Evolutionary conservation across 257 asterid genomes (phyloP), one percentile per base, ranked within the genome.

Genomic region (Galeopsis tetrahit): DNA sequence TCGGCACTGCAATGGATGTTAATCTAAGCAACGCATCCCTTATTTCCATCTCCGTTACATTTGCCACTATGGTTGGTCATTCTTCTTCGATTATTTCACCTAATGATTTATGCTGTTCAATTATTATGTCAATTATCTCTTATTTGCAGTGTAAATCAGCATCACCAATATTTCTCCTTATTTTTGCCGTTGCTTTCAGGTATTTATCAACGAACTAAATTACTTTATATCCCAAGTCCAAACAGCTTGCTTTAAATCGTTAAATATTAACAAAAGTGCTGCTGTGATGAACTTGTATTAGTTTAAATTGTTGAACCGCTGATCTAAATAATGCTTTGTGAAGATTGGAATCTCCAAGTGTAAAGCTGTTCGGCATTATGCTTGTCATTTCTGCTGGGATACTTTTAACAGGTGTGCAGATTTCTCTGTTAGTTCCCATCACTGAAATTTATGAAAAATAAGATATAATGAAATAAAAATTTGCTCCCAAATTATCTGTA

Each of bases 161-260:
- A 11, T 78, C 97, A 42, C 98, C 98, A 33, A 89, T 93, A 84
- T 93, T 93, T 83, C 96, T 93, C 76, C 98, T 93, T 36, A 74
- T 86, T 40, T 93, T 93, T 57, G 98, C 97, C 77, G 88, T 93
- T 82, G 94, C 96, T 74, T 93, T 93, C 96, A 91, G 98, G 98
- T 93, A 82, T 55, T 48, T 81, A 44, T 70, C 69, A 58, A 51
- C 34, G 34, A 67, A 3, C 17, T 43, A 55, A 8, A 40, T 64
- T 68, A n/a, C 48, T 73, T 75, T 69, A 48, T 9, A 61, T 35
- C 40, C 64, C 61, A 3, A 69, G 73, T 64, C 58, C 68, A 48
- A 43, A 62, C 42, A 67, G 44, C 42, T 53, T 70, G 10, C 17
- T 63, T 14, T 34, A 32, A 61, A 72, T 8, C 8, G 21, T 15